A percentile compares a stretch with the other conserved stretches of the same genome.
Conservation (phyloP, 345 rosid genomes). For the Pseudoturritis turrita region DNA sequence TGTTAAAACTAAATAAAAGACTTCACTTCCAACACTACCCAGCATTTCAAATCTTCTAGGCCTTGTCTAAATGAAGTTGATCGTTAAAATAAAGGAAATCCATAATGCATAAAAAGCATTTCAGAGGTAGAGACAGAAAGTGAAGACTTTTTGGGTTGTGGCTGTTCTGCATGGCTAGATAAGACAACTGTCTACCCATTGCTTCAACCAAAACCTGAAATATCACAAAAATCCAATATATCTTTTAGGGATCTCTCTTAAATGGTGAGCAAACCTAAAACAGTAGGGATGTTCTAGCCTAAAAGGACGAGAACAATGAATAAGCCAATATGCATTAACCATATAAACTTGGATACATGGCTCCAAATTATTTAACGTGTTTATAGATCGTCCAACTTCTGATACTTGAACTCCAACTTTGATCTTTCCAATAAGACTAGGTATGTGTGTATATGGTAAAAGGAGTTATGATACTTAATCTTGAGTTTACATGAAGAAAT, state of each 20-base stretch:
- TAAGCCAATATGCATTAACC: not conserved
- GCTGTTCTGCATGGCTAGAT: slow-evolving; percentile 18
- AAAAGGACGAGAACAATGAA: not conserved
- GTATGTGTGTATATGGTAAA: not conserved
- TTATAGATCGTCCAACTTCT: no score
- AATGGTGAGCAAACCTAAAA: not conserved
- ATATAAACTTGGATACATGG: not conserved
- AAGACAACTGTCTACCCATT: slow-evolving; percentile 9
- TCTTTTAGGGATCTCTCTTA: not conserved
- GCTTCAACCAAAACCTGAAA: slow-evolving; percentile 27
- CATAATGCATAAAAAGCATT: slow-evolving; percentile 14
- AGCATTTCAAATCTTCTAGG: slow-evolving; percentile 7
- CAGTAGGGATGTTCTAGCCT: not conserved
- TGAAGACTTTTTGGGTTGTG: not conserved
- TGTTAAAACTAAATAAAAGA: slow-evolving; percentile 15
- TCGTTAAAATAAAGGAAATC: not conserved
- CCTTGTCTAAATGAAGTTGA: slow-evolving; percentile 18
- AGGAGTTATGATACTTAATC: not conserved
- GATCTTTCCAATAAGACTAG: not conserved
- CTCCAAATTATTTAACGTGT: not conserved
- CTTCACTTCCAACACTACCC: slow-evolving; percentile 11
- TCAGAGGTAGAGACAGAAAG: not conserved
- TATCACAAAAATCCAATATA: not conserved
- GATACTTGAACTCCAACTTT: not conserved
- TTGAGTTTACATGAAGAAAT: not conserved